Evolutionary conservation across 179 eudicot genomes (phyloP).

Genomic region (Beta macrorhiza): DNA sequence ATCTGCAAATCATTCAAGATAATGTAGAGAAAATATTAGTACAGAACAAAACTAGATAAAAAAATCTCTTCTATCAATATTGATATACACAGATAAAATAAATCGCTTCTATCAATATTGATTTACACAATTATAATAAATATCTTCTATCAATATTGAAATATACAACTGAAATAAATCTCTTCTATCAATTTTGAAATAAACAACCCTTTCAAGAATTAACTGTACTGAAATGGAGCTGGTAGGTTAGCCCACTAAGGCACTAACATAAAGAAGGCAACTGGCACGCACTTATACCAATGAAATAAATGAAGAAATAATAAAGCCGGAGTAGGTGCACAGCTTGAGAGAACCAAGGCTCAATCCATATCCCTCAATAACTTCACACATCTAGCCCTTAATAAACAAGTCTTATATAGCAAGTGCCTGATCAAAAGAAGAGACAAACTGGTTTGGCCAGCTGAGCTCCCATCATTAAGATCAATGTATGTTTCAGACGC

Average conservation of each 20-base stretch:
- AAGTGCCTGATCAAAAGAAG: background rate
- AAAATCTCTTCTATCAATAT: too few species aligned
- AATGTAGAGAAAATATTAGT: background rate
- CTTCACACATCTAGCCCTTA: background rate
- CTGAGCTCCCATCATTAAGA: background rate
- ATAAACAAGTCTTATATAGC: background rate
- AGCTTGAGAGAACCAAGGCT: background rate
- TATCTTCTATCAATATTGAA: background rate
- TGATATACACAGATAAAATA: too few species aligned
- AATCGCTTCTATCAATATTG: too few species aligned
- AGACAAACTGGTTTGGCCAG: background rate
- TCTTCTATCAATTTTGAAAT: background rate
- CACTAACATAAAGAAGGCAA: background rate
- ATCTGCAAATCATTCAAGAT: conserved; percentile 44
- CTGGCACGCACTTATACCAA: background rate
- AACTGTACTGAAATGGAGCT: background rate
- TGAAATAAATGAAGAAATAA: background rate
- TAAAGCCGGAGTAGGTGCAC: background rate
- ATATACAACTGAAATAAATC: background rate
- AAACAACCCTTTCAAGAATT: background rate
- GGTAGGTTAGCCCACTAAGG: background rate
- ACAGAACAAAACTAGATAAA: background rate
- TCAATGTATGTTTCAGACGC: background rate
- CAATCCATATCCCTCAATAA: background rate
- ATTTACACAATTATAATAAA: too few species aligned